Base-by-base conservation (phyloP, 306 rosid genomes). In the Hippophae tibetana region DNA sequence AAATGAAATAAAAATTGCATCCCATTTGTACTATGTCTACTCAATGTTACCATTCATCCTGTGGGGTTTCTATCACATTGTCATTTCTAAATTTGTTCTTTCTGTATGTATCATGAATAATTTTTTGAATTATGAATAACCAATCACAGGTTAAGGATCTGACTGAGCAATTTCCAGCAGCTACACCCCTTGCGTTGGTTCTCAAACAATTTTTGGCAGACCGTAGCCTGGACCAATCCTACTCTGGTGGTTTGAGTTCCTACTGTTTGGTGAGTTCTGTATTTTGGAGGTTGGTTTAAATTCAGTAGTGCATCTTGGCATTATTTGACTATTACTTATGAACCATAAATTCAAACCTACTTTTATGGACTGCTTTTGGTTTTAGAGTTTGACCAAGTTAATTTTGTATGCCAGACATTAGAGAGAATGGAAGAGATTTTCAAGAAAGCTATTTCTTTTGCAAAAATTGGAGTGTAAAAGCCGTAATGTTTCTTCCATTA, bases 181-280 rank as follows among this genome's bases (percentile, higher is more conserved):
- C 86, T 52, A 80, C 84, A 53, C 96, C 96, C 48, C 89, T 92
- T 75, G 92, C 98, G 41, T 74, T 92, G 84, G 95, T 85, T 25
- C 76, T 92, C 26, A 92, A 92, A 77, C 86, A 83, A 72, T 92
- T 92, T 76, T 73, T 92, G 82, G 89, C 98, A 27, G 96, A 92
- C 80, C 88, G 98, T 58, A 85, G 98, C 74, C 86, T 92, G 65
- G 98, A 92, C 63, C 95, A 85, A 60, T 92, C 96, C 66, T 92
- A 87, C 61, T 92, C 98, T 61, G 98, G 98, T 49, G 98, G 98
- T 67, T 76, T 92, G 84, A 92, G 98, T 78, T 92, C 98, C 54
- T 88, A 92, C 71, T 92, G 95, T 72, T 85, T 92, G 98, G 98
- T 92, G 76, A 76, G 86, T 63, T 62, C 53, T 58, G 54, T 63